Base-by-base conservation (phyloP, 2,329 filamentous ascomycete genomes). In the Penicillium italicum region DNA sequence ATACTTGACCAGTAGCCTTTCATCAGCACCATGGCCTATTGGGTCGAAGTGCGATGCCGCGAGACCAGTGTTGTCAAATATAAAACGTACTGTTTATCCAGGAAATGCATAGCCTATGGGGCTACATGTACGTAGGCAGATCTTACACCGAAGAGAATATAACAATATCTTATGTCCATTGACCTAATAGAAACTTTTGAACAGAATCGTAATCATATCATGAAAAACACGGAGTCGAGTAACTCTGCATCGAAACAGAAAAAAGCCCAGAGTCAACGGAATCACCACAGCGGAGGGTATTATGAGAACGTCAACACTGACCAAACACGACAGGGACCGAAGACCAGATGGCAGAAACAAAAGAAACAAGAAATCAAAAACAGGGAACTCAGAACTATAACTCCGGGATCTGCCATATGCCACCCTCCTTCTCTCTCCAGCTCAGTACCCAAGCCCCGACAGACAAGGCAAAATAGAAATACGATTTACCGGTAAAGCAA, bases 201-300 rank as follows among this genome's bases (percentile, higher is more conserved):
- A 55, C 47, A 55, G 40, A 51, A 45, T 55, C 53, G 53, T 55
- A 51, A 55, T 55, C 47, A 40, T 51, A 55, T 55, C 53, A 55
- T 55, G 41, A 55, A 33, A 36, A 26, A 55, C 18, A 33, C 33
- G 38, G 31, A 55, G 46, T 37, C 22, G 9, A 46, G 20, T 44
- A 50, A 43, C 46, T 55, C 52, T 55, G 45, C 51, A 54, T 50
- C 40, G 42, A 26, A 50, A 37, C 26, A 50, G 28, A 36, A 44
- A 44, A 47, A 33, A 38, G 53, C 47, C 53, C 47, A 50, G 18
- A 44, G 53, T 51, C 53, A 51, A 55, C 53, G 53, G 53, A 55
- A 55, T 47, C 42, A 53, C 53, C 53, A 55, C 46, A 55, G 53
- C 47, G 53, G 47, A 50, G 53, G 53, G 53, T 55, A 55, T 55